Percentiles rank a stretch among this genome's conserved stretches.
Conservation (phyloP, 2,329 filamentous ascomycete genomes). For the Xylariomycetidae sp. region DNA sequence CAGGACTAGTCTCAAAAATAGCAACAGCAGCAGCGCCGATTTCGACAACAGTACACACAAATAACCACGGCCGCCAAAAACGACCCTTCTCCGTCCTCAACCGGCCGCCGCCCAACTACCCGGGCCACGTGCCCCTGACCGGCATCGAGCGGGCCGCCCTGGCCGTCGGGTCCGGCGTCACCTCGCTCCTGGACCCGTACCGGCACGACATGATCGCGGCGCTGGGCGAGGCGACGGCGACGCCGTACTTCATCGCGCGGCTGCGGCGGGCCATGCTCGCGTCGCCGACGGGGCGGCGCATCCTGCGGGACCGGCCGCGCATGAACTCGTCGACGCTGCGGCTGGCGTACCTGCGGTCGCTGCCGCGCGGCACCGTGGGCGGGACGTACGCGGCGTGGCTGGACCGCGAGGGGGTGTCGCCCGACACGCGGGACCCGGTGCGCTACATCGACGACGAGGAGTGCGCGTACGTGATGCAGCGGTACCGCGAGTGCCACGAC, state of each 20-base stretch:
- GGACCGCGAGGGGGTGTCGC: conserved; percentile 88
- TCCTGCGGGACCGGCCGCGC: conserved; percentile 83
- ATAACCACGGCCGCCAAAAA: too few relatives aligned
- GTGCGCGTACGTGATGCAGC: conserved; percentile 97
- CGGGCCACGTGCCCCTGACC: conserved; percentile 87
- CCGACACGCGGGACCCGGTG: conserved; percentile 78
- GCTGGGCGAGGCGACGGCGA: conserved; percentile 89
- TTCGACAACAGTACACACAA: background rate
- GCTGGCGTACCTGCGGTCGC: conserved; percentile 63
- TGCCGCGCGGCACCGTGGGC: conserved; percentile 73
- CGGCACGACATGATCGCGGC: conserved; percentile 89
- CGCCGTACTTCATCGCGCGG: conserved; percentile 90
- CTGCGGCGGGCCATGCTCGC: conserved; percentile 90
- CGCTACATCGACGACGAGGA: conserved; percentile 93
- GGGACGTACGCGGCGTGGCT: conserved; percentile 83
- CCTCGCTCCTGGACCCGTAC: conserved; percentile 68
- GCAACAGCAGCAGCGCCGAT: too few relatives aligned
- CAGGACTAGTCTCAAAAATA: conserved; percentile 1
- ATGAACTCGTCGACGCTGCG: conserved; percentile 71
- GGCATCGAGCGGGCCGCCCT: conserved; percentile 70
- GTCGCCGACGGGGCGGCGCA: conserved; percentile 77
- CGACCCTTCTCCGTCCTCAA: conserved; percentile 74
- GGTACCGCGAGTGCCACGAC: conserved; percentile 95
- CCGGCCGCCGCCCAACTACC: conserved; percentile 82
- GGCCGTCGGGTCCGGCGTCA: conserved; percentile 58